Conservation (phyloP, 441 rosid species). For the Oxalis stricta region DNA sequence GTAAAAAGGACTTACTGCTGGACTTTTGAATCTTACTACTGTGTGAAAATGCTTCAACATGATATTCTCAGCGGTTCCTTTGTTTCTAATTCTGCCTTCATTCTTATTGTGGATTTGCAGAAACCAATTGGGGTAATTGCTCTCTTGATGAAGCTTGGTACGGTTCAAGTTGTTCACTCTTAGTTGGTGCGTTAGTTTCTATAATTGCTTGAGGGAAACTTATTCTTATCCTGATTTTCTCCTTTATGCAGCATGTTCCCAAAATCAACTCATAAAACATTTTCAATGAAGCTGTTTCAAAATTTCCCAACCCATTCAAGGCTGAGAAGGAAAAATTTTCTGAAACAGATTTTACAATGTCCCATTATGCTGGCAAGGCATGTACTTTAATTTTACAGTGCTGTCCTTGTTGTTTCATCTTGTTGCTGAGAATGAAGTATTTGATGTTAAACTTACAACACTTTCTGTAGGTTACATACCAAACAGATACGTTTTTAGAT, state of each 20-base stretch:
- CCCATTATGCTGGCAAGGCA: conserved; percentile 99
- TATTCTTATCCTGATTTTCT: conserved; percentile 38
- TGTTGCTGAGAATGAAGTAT: conserved; percentile 8
- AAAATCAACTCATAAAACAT: conserved; percentile 74
- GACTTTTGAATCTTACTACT: too few species aligned
- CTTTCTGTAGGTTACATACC: conserved; percentile 70
- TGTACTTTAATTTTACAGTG: conserved; percentile 9
- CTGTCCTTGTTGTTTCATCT: conserved; percentile 8
- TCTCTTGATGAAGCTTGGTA: conserved; percentile 99
- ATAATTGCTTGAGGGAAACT: conserved; percentile 14
- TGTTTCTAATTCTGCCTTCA: conserved; percentile 4
- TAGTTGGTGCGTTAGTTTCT: conserved; percentile 22
- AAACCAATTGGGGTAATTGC: conserved; percentile 92
- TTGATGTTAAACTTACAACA: conserved; percentile 10
- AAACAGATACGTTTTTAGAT: conserved; percentile 72
- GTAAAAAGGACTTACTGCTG: too few species aligned
- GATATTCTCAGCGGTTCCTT: not conserved
- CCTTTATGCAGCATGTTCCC: conserved; percentile 84
- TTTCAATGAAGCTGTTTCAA: conserved; percentile 79
- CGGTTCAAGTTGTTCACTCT: conserved; percentile 22
- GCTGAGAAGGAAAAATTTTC: conserved; percentile 85
- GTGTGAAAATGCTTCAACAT: too few species aligned
- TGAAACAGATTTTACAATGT: conserved; percentile 83
- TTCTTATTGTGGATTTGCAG: conserved; percentile 35
- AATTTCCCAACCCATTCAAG: conserved; percentile 46